These are phyloP conservation scores for Lathyrus tuberosus DNA, from an alignment of 306 rosid genomes.

Conservation along the genomic window DNA sequence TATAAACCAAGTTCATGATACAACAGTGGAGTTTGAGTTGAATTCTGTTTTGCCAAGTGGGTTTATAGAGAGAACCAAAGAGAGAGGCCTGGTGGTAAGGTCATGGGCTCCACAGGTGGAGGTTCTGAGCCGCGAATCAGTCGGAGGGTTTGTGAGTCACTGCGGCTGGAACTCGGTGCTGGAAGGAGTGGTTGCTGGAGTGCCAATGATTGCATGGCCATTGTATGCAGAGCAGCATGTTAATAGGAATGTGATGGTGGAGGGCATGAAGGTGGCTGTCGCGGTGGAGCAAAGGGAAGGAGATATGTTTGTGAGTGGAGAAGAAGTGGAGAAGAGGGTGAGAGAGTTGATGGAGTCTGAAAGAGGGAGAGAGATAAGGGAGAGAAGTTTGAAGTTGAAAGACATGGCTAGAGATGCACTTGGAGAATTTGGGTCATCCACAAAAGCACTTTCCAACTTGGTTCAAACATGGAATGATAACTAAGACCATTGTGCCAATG, in stretches of 20 bases:
- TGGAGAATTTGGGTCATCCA: neutral
- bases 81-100: conserved; percentile 4
- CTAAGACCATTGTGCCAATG: neutral
- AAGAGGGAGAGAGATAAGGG: neutral
- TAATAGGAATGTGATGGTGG: conserved; percentile 6
- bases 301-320: conserved; percentile 5
- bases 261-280: neutral
- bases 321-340: neutral
- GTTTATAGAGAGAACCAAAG: conserved; percentile 6
- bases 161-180: conserved; percentile 12
- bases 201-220: conserved; percentile 16
- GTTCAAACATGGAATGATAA: conserved; percentile 3
- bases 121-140: neutral
- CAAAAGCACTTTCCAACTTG: neutral
- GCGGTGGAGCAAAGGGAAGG: conserved; percentile 2
- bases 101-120: conserved; percentile 4
- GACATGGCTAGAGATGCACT: neutral
- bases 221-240: conserved; percentile 4
- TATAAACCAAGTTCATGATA: neutral
- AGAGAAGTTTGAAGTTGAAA: neutral
- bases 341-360: conserved; percentile 7
- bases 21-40: neutral
- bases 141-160: conserved; percentile 1
- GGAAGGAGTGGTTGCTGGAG: conserved; percentile 6
- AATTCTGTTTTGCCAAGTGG: neutral